Conservation (phyloP, 2,329 filamentous ascomycete species). For the Chaetomiaceae sp. region DNA sequence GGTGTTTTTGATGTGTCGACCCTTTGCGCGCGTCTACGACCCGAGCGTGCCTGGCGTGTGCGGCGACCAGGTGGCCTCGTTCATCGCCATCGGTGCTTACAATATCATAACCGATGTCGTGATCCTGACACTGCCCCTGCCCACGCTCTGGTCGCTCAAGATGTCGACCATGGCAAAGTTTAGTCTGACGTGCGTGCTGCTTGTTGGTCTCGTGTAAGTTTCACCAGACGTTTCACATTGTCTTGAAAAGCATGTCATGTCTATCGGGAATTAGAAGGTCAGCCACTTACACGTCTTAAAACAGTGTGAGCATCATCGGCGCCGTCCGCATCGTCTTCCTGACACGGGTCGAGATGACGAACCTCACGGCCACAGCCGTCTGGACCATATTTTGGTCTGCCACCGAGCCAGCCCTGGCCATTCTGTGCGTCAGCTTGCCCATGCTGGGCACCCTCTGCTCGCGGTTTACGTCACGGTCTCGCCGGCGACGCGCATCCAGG, state of each 20-base stretch:
- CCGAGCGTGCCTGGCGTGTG: slow-evolving; percentile 26
- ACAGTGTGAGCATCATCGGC: slow-evolving; percentile 36
- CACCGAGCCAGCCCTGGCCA: slow-evolving; percentile 37
- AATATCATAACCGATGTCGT: slow-evolving; percentile 36
- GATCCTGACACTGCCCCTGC: slow-evolving; percentile 36
- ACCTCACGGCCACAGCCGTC: slow-evolving; percentile 38
- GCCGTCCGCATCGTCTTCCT: slow-evolving; percentile 37
- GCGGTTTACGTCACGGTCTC: slow-evolving; percentile 3
- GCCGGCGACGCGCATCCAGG: slow-evolving; percentile 17
- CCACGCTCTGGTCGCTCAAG: slow-evolving; percentile 36
- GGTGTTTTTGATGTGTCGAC: slow-evolving; percentile 31
- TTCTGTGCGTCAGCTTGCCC: slow-evolving; percentile 39
- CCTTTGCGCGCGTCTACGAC: slow-evolving; percentile 25
- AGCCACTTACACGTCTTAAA: no score
- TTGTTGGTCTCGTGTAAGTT: slow-evolving; percentile 34
- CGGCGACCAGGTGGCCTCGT: slow-evolving; percentile 33
- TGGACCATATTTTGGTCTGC: slow-evolving; percentile 37
- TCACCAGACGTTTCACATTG: no score
- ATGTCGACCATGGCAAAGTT: slow-evolving; percentile 35
- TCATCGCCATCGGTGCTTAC: slow-evolving; percentile 35
- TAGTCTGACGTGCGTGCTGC: slow-evolving; percentile 34
- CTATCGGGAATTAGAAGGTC: no score
- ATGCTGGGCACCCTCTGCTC: slow-evolving; percentile 36
- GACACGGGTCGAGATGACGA: slow-evolving; percentile 33
- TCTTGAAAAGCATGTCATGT: no score